Evolutionary conservation across 2,329 filamentous ascomycete genomes (phyloP), one percentile per base, ranked within the genome.

Genomic region (Diplodia corticola): DNA sequence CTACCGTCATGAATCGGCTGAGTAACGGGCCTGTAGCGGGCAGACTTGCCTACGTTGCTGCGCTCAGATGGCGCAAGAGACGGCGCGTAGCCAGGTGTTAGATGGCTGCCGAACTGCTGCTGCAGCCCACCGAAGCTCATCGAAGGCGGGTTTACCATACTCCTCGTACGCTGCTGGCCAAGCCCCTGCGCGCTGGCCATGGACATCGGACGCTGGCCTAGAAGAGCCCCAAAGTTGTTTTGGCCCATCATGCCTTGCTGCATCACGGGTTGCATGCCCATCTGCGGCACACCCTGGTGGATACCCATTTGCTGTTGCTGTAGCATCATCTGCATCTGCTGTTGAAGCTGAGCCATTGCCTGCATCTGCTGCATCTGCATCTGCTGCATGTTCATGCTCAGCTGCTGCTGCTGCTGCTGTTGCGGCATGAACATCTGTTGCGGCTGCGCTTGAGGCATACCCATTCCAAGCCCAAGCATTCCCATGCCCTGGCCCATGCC

Each of bases 61-160:
- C 95, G 90, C 80, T 98, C 95, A 5, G 92, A 97, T 1, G 95
- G 95, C 2, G 95, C 94, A 70, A 99, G 96, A 0, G 94, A 98
- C 0, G 93, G 88, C 0, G 93, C 86, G 78, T 98, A 98, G 9
- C 87, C 88, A 61, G 68, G 22, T n/a, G 22, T 17, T 10, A 61
- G 48, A 20, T 66, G 54, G 17, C 26, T 57, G 13, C 63, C 63
- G 20, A 17, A 76, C 73, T 22, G 75, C 15, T 57, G 59, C 50
- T 69, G 72, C 40, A 90, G 89, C 71, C 91, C 89, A 68, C 95
- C 85, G 89, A 95, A 92, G 78, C 91, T 95, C 86, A 95, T 92
- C 0, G 92, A 46, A 44, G 65, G 49, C 4, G 61, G 44, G 48
- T 66, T 59, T 49, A 67, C 28, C 37, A 65, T 66, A 57, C 66